Conservation (phyloP, 257 asterid genomes). For the Solanum pimpinellifolium region DNA sequence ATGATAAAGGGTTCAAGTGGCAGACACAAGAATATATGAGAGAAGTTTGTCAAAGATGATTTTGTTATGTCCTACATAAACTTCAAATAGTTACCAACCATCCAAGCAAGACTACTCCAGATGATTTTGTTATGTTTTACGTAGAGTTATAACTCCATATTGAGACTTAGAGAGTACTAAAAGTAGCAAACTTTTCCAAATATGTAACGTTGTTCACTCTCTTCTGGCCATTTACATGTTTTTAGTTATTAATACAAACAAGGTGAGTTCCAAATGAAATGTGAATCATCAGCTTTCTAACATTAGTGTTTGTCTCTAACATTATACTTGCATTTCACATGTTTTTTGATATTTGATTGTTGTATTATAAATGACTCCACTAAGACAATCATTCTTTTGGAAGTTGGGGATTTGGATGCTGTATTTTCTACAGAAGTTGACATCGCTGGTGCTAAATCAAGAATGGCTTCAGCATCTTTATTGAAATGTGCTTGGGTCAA, state of each 20-base stretch:
- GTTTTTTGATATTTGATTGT: neutral
- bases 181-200: neutral
- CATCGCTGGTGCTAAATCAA: conserved; percentile 71
- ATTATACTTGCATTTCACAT: neutral
- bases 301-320: neutral
- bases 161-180: neutral
- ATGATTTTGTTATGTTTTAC: neutral
- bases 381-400: neutral
- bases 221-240: neutral
- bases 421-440: conserved; percentile 66
- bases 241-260: neutral
- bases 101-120: neutral
- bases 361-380: neutral
- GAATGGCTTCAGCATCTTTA: conserved; percentile 54
- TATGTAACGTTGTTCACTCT: neutral
- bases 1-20: neutral
- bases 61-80: neutral
- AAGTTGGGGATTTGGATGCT: conserved; percentile 61
- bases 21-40: neutral
- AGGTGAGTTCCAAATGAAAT: neutral
- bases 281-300: neutral
- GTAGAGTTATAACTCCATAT: neutral
- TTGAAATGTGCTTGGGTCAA: conserved; percentile 52
- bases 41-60: neutral
- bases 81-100: neutral